These are phyloP conservation scores for Diddensiella transvaalensis DNA, from an alignment of 805 yeast species.

Conservation along the genomic window DNA sequence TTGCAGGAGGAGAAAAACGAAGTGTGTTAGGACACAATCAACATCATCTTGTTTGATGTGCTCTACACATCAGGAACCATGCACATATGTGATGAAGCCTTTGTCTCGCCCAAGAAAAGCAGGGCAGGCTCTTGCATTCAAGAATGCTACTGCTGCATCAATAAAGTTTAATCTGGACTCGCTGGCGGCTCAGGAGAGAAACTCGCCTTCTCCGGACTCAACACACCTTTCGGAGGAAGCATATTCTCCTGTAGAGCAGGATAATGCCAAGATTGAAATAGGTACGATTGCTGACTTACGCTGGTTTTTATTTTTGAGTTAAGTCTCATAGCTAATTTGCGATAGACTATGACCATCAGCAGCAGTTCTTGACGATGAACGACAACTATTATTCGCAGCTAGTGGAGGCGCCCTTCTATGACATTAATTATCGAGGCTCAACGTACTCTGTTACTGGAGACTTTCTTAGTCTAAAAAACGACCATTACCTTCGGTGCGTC, in stretches of 20 bases:
- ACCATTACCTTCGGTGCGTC: conserved; percentile 24
- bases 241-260: neutral
- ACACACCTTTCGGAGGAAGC: conserved; percentile 3
- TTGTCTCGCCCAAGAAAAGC: conserved; percentile 1
- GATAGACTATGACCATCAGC: conserved; percentile 19
- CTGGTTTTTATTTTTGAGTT: neutral
- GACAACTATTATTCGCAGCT: conserved; percentile 26
- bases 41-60: conserved; percentile 32
- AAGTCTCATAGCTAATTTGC: conserved; percentile 4
- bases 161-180: neutral
- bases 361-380: conserved; percentile 25
- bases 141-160: neutral
- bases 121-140: neutral
- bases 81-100: conserved; percentile 32
- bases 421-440: conserved; percentile 5
- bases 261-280: neutral
- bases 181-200: neutral
- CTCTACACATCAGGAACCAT: conserved; percentile 30
- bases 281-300: conserved; percentile 1
- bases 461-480: conserved; percentile 4
- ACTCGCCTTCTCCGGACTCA: neutral
- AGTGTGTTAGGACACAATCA: conserved; percentile 31
- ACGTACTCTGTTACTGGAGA: neutral
- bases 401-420: conserved; percentile 16
- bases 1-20: conserved; percentile 38